Conservation (phyloP, 179 eudicot genomes). For the Spinacia oleracea region DNA sequence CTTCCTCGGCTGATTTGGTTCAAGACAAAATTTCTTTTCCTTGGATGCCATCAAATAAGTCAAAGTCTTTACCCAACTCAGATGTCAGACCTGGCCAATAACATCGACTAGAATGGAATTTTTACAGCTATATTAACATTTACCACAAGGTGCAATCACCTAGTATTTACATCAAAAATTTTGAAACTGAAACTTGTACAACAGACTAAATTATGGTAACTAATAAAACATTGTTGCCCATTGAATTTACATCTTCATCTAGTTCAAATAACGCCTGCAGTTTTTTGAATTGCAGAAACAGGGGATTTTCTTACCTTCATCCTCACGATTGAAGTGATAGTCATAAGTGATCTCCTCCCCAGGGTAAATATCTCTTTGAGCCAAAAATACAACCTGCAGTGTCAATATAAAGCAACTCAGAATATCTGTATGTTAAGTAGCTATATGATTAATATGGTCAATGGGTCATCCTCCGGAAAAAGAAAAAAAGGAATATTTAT, state of each 20-base stretch:
- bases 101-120: background rate
- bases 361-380: constrained; percentile 72
- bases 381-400: constrained; percentile 75
- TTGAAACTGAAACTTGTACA: background rate
- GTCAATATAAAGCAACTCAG: background rate
- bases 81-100: background rate
- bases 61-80: background rate
- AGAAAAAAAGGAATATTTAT: background rate
- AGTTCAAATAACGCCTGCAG: constrained; percentile 75
- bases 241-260: constrained; percentile 14
- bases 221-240: background rate
- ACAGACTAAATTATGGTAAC: background rate
- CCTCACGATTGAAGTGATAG: constrained; percentile 77
- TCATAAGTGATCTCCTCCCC: constrained; percentile 86
- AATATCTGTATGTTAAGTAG: background rate
- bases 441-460: background rate
- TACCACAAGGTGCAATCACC: background rate
- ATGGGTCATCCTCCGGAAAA: background rate
- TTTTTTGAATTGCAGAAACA: constrained; percentile 62
- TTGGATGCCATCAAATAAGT: background rate
- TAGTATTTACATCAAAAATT: constrained; percentile 2
- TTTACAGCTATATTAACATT: constrained; percentile 4
- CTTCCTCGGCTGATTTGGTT: background rate
- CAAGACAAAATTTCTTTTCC: background rate
- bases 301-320: constrained; percentile 75